Base-by-base conservation (phyloP, 768 basidiomycete species). In the Sarcomyxa edulis region DNA sequence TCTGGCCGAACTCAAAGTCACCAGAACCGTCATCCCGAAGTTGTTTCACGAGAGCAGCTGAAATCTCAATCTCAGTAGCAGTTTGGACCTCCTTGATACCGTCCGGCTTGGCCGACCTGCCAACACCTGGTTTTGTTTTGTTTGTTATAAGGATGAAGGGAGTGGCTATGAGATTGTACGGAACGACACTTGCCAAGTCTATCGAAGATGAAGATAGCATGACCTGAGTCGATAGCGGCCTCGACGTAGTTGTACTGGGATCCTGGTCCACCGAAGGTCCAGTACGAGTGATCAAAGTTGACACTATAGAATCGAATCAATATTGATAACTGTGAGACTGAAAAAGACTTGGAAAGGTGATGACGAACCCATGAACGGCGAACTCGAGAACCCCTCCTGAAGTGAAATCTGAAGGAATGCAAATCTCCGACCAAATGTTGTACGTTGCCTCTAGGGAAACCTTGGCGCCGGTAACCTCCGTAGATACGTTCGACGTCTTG, bases 201-300 rank as follows among this genome's bases (percentile, higher is more conserved):
- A 21, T 55, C 54, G 26, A 50, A 55, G 6, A 50, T 30, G 8
- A 55, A 42, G 11, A 51, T 36, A 10, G 45, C 42, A 15, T 50
- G 50, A 2, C 54, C 54, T 5, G 48, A 43, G 6, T 39, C 32
- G 9, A 47, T 18, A 3, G 46, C 50, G n/a, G 40, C 38, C 19
- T 50, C 42, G 11, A 47, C 54, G 25, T 52, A 51, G 32, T 53
- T 50, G 32, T n/a, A n/a, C n/a, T n/a, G 35, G 5, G 48, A 52
- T 3, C 41, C 46, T n/a, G 38, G 31, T 8, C 47, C 48, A 15
- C 48, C 50, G n/a, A n/a, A n/a, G n/a, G 14, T 47, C 50, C 51
- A 55, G 38, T 55, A 53, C 9, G 38, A 42, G 43, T 55, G 52
- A 24, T 52, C 54, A 31, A 48, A 53, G 6, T 46, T 46, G 30